phyloP scores from a whole-genome alignment of 345 rosid genomes.

The Corchorus capsularis region DNA sequence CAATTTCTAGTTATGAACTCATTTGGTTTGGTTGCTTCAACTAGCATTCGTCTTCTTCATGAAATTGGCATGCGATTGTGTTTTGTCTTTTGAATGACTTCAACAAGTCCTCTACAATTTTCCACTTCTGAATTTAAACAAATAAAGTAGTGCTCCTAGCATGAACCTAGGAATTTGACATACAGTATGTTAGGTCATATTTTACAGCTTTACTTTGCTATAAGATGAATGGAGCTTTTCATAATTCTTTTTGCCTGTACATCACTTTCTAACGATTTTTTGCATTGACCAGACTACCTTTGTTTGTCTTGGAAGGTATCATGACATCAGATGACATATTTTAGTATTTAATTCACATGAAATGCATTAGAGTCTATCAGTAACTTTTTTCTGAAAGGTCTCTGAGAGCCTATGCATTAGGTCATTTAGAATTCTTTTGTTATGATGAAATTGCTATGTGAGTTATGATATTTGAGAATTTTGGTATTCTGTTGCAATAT shows the following conservation, averaged over 20 bases:
- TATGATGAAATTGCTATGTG: neutral
- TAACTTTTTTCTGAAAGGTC: neutral
- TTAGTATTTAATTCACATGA: neutral
- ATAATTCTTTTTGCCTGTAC: neutral
- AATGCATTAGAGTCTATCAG: neutral
- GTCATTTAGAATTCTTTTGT: neutral
- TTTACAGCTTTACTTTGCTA: conserved; percentile 1
- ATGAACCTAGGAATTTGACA: neutral
- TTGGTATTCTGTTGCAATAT: conserved; percentile 12
- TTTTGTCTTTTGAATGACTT: conserved; percentile 7
- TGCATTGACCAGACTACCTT: neutral
- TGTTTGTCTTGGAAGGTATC: neutral
- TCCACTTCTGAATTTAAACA: neutral
- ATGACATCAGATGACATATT: neutral
- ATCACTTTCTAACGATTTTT: conserved; percentile 3
- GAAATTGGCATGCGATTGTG: neutral
- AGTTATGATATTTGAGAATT: neutral
- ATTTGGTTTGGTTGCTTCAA: neutral
- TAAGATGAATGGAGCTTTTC: neutral
- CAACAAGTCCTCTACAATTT: neutral
- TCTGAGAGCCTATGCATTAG: neutral
- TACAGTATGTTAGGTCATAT: neutral
- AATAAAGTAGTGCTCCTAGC: conserved; percentile 6
- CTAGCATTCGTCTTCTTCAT: neutral
- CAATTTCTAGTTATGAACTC: neutral